Percentiles rank a stretch among this genome's conserved stretches.
These are phyloP conservation scores for Cryphonectria japonica DNA, from an alignment of 2,329 filamentous ascomycete species.

Conservation along the genomic window DNA sequence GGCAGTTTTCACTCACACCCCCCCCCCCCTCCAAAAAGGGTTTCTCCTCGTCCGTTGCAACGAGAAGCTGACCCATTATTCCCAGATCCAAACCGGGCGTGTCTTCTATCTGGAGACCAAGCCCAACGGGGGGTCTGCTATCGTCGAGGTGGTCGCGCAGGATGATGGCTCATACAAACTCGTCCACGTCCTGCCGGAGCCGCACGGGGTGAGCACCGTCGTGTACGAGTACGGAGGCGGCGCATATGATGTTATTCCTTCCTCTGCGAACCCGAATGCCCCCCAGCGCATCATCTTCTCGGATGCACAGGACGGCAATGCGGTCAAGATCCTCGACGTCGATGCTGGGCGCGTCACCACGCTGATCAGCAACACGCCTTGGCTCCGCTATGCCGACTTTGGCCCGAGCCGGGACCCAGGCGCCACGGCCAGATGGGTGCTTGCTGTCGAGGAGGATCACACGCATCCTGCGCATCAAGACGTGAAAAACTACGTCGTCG, in stretches of 20 bases:
- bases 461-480: conserved; percentile 38
- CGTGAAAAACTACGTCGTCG: conserved; percentile 45
- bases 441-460: conserved; percentile 59
- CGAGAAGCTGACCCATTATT: not conserved
- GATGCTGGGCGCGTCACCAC: conserved; percentile 39
- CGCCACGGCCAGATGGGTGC: conserved; percentile 43
- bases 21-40: too few relatives aligned
- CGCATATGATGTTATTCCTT: conserved; percentile 17
- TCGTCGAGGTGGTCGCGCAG: conserved; percentile 46
- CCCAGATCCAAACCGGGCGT: conserved; percentile 37
- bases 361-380: conserved; percentile 37
- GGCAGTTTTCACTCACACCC: not conserved
- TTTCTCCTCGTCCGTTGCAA: not conserved
- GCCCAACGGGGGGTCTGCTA: conserved; percentile 46
- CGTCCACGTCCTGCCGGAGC: conserved; percentile 31
- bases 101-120: conserved; percentile 45
- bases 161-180: conserved; percentile 23
- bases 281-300: conserved; percentile 49
- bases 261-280: conserved; percentile 34
- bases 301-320: conserved; percentile 43
- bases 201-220: conserved; percentile 16
- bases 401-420: conserved; percentile 38
- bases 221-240: conserved; percentile 27
- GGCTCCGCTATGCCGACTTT: conserved; percentile 52
- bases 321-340: conserved; percentile 48